Percentiles rank a stretch among this genome's conserved stretches.
These are phyloP conservation scores for Podospora australis DNA, from an alignment of 495 filamentous ascomycete genomes.

Conservation along the genomic window DNA sequence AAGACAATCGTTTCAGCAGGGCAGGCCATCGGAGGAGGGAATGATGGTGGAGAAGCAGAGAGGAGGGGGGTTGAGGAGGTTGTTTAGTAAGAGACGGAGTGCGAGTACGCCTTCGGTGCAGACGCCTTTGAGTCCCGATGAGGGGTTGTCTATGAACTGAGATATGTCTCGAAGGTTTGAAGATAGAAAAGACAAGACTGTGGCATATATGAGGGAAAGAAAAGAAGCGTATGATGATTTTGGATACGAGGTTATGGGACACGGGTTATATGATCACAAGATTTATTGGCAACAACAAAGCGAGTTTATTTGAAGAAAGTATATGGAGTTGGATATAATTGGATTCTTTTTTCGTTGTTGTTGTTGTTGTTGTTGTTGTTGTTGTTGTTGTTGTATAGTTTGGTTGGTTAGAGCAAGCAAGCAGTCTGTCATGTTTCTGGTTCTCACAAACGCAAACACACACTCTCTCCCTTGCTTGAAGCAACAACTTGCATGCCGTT, in stretches of 20 bases:
- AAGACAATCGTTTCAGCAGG: background rate
- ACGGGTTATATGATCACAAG: background rate
- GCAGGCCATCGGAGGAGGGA: background rate
- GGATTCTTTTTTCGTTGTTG: background rate
- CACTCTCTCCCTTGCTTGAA: no score
- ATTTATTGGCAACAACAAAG: no score
- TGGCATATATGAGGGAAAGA: background rate
- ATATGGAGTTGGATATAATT: background rate
- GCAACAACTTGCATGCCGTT: no score
- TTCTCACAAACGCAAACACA: no score
- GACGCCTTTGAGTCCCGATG: background rate
- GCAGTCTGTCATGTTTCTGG: no score
- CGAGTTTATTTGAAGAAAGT: background rate
- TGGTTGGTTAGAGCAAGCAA: no score
- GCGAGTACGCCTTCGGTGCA: background rate
- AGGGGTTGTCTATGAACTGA: background rate
- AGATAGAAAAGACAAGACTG: background rate
- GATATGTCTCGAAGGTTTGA: background rate
- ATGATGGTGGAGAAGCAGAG: conserved; percentile 8
- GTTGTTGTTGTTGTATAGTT: background rate
- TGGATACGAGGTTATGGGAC: background rate
- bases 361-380: background rate
- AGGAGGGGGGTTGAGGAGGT: background rate
- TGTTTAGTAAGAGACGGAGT: background rate
- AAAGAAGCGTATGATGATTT: background rate